A percentile compares a stretch with the other conserved stretches of the same genome.
These are phyloP conservation scores for Suillus americanus DNA, from an alignment of 768 basidiomycete species.

Conservation along the genomic window DNA sequence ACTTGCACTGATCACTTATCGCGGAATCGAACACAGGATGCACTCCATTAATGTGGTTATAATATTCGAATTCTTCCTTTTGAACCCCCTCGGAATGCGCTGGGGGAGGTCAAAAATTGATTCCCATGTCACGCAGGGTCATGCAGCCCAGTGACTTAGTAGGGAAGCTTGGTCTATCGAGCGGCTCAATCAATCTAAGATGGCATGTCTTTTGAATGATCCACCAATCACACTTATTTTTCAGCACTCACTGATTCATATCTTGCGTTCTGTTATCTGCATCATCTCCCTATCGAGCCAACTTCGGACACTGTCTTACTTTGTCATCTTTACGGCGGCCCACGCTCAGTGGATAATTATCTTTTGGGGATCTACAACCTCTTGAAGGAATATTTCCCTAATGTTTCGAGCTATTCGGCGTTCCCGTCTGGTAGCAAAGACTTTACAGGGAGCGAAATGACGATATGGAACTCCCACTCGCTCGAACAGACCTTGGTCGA, in stretches of 20 bases:
- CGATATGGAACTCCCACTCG: too few species aligned
- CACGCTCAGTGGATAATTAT: slow-evolving; percentile 22
- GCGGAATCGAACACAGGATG: too few species aligned
- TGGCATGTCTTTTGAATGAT: slow-evolving; percentile 27
- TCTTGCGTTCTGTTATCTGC: slow-evolving; percentile 31
- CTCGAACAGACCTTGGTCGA: too few species aligned
- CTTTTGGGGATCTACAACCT: slow-evolving; percentile 23
- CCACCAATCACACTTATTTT: slow-evolving; percentile 26
- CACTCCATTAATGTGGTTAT: too few species aligned
- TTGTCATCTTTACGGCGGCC: slow-evolving; percentile 10
- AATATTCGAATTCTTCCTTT: background rate
- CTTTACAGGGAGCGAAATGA: too few species aligned
- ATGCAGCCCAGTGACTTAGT: slow-evolving; percentile 9
- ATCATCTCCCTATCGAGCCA: slow-evolving; percentile 36
- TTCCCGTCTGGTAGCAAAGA: too few species aligned
- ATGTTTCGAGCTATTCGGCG: too few species aligned
- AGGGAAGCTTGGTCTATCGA: slow-evolving; percentile 36
- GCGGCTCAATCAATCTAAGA: slow-evolving; percentile 34
- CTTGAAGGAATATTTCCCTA: slow-evolving; percentile 11
- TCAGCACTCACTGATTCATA: slow-evolving; percentile 40
- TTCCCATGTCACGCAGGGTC: background rate
- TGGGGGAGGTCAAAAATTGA: slow-evolving; percentile 23
- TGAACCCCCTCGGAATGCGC: slow-evolving; percentile 23
- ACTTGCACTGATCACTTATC: too few species aligned
- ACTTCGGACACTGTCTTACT: slow-evolving; percentile 23